These are phyloP conservation scores for Gilbertella persicaria DNA, from an alignment of 371 early-diverging fungal species.

Conservation along the genomic window DNA sequence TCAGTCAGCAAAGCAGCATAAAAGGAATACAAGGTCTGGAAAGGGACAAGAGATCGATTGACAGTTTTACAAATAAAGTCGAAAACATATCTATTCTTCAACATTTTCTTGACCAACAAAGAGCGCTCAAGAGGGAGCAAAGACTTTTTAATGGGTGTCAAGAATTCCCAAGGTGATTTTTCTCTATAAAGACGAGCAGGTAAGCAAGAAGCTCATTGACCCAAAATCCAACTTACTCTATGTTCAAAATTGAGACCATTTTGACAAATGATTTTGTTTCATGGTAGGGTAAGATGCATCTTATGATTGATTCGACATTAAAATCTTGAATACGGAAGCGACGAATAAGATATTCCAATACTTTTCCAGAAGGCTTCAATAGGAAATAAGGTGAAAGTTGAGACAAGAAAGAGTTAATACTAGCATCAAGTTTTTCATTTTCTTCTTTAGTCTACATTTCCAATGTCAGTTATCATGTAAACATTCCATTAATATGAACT, in stretches of 20 bases:
- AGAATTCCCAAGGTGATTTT: slow-evolving; percentile 68
- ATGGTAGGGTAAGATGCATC: slow-evolving; percentile 88
- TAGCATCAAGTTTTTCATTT: slow-evolving; percentile 77
- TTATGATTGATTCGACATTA: slow-evolving; percentile 80
- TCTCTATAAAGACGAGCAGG: slow-evolving; percentile 33
- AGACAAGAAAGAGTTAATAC: slow-evolving; percentile 72
- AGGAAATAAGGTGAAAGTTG: slow-evolving; percentile 84
- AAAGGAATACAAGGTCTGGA: slow-evolving; percentile 66
- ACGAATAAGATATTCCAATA: slow-evolving; percentile 91
- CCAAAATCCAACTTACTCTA: slow-evolving; percentile 59
- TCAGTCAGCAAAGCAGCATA: slow-evolving; percentile 66
- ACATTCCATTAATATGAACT: slow-evolving; percentile 5
- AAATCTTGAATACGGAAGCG: slow-evolving; percentile 87
- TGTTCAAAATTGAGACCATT: slow-evolving; percentile 71
- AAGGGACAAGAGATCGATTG: slow-evolving; percentile 39
- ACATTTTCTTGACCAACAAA: slow-evolving; percentile 59
- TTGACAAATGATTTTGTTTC: slow-evolving; percentile 86
- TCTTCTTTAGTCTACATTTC: slow-evolving; percentile 71
- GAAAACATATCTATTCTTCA: slow-evolving; percentile 61
- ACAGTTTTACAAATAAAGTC: slow-evolving; percentile 70
- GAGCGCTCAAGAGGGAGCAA: slow-evolving; percentile 64
- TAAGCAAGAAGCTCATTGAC: neutral
- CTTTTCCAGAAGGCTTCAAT: slow-evolving; percentile 80
- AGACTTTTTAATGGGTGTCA: slow-evolving; percentile 60
- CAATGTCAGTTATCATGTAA: no score